phyloP scores from a whole-genome alignment of 805 yeast genomes.

The Citeromyces matritensis region DNA sequence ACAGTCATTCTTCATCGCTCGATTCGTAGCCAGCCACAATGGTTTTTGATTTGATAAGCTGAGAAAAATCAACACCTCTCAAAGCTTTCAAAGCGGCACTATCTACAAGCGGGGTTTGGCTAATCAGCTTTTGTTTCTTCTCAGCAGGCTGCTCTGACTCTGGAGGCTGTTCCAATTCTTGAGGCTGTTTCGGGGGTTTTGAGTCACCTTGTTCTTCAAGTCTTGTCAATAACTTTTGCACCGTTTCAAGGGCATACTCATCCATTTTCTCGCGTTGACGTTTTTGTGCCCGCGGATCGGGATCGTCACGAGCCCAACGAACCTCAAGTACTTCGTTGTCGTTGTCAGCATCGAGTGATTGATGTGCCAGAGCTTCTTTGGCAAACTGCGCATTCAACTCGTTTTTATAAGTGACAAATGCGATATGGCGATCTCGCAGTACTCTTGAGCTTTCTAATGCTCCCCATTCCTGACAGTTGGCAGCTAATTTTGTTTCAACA shows the following conservation, averaged over 20 bases:
- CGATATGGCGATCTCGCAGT: conserved; percentile 48
- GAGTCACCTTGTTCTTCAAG: conserved; percentile 14
- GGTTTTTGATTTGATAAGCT: background rate
- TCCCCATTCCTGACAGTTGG: conserved; percentile 64
- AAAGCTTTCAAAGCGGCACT: no score
- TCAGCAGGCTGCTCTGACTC: conserved; percentile 1
- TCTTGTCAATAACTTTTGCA: conserved; percentile 22
- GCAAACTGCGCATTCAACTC: conserved; percentile 87
- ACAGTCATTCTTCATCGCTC: conserved; percentile 2
- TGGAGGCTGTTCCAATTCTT: conserved; percentile 7
- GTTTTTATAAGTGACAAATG: conserved; percentile 55
- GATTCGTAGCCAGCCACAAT: background rate
- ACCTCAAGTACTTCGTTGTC: conserved; percentile 53
- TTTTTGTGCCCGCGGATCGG: conserved; percentile 50
- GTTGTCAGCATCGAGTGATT: conserved; percentile 33
- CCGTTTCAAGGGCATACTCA: conserved; percentile 37
- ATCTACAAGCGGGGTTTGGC: background rate
- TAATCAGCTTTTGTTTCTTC: background rate
- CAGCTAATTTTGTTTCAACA: conserved; percentile 22
- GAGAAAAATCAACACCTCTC: no score
- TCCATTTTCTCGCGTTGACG: conserved; percentile 34
- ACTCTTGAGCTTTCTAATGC: conserved; percentile 52
- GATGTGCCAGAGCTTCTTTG: conserved; percentile 86
- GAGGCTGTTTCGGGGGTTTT: conserved; percentile 6
- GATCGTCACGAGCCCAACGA: conserved; percentile 86